Conservation (phyloP, 768 basidiomycete genomes). For the Trametes sanguinea region DNA sequence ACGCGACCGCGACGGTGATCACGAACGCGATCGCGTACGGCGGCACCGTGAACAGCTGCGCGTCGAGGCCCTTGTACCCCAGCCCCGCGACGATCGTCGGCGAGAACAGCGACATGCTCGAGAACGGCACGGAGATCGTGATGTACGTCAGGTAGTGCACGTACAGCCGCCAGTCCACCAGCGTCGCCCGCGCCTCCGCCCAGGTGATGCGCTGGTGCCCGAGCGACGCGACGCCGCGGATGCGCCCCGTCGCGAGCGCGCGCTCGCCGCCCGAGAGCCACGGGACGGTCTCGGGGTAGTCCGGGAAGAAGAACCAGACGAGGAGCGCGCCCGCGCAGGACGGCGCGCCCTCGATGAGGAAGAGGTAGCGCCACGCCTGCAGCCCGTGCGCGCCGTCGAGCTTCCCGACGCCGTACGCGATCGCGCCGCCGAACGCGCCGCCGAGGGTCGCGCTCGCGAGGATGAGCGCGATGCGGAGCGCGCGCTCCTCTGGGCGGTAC, state of each 20-base stretch:
- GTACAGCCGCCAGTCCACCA: constrained; percentile 41
- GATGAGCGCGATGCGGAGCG: constrained; percentile 34
- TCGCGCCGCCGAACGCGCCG: constrained; percentile 36
- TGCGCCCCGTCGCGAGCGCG: constrained; percentile 40
- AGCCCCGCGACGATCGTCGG: constrained; percentile 70
- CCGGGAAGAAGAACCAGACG: constrained; percentile 41
- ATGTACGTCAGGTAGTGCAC: constrained; percentile 45
- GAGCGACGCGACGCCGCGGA: constrained; percentile 40
- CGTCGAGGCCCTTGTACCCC: constrained; percentile 53
- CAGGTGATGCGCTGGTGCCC: constrained; percentile 40
- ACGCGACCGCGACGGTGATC: constrained; percentile 25
- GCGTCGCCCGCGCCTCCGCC: constrained; percentile 39
- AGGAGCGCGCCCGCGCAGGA: constrained; percentile 41
- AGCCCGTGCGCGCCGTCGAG: constrained; percentile 32
- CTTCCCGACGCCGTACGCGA: constrained; percentile 35
- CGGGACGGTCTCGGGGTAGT: constrained; percentile 49
- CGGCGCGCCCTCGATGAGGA: constrained; percentile 50
- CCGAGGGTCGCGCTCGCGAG: constrained; percentile 35
- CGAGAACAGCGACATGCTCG: constrained; percentile 54
- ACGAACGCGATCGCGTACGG: constrained; percentile 42
- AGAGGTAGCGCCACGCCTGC: constrained; percentile 37
- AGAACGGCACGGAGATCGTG: constrained; percentile 46
- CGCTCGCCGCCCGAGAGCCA: constrained; percentile 49
- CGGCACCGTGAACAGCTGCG: constrained; percentile 65
- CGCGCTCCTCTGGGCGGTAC: constrained; percentile 40